Conservation (phyloP, 1,284 basidiomycete species). For the Cutaneotrichosporon sp. region DNA sequence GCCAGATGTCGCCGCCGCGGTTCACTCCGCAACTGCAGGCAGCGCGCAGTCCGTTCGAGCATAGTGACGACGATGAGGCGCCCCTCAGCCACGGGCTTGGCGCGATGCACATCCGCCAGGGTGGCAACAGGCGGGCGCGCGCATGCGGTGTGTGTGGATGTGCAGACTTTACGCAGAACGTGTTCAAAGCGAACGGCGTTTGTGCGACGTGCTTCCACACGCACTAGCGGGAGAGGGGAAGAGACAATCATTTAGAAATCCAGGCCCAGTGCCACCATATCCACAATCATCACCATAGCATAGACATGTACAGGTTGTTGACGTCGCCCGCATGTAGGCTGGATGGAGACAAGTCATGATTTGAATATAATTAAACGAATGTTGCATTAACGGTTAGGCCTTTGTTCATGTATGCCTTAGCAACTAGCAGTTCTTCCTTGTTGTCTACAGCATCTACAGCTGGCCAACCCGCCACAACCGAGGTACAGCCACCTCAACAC, state of each 20-base stretch:
- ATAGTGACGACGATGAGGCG: constrained; percentile 17
- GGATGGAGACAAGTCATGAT: no score
- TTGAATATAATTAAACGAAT: no score
- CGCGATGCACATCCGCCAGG: constrained; percentile 46
- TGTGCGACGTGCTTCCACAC: constrained; percentile 62
- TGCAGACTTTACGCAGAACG: constrained; percentile 61
- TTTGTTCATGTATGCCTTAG: no score
- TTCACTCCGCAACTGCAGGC: constrained; percentile 17
- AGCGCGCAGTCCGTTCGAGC: constrained; percentile 21
- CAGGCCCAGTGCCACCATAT: background rate
- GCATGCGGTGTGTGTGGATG: constrained; percentile 51
- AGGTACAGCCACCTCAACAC: no score
- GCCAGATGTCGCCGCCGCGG: constrained; percentile 3
- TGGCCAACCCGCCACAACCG: no score
- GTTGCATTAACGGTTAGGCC: no score
- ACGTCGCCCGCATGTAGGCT: no score
- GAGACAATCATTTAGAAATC: background rate
- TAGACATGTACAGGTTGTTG: background rate
- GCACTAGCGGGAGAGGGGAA: constrained; percentile 18
- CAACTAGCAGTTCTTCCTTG: no score
- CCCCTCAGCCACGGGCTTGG: constrained; percentile 6
- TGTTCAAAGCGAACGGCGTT: constrained; percentile 63
- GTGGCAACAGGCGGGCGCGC: constrained; percentile 31
- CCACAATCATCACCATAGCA: background rate
- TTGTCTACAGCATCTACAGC: no score